phyloP scores from a whole-genome alignment of 495 filamentous ascomycete species.

The Penicillium cinerascens region DNA sequence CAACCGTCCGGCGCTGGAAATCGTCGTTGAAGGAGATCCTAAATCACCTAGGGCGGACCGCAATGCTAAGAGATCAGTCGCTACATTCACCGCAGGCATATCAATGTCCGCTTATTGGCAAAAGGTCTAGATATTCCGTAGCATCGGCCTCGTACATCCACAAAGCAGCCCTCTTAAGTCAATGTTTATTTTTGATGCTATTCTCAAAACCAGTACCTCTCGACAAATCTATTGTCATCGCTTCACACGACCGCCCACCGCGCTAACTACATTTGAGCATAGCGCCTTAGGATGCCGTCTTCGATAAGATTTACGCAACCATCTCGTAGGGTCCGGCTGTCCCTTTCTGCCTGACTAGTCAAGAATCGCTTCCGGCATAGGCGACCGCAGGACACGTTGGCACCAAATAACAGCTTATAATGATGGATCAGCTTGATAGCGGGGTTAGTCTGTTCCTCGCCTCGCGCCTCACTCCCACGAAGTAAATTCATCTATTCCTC shows the following conservation, averaged over 20 bases:
- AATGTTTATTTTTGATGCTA: too few species aligned
- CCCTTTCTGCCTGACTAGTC: conserved; percentile 34
- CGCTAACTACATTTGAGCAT: conserved; percentile 33
- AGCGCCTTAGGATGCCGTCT: conserved; percentile 35
- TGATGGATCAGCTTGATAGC: conserved; percentile 57
- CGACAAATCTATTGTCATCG: too few species aligned
- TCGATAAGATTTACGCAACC: conserved; percentile 31
- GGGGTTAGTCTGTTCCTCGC: conserved; percentile 48
- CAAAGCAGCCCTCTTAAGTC: too few species aligned
- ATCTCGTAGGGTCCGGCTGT: conserved; percentile 35
- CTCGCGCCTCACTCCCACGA: conserved; percentile 39
- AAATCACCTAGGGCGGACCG: too few species aligned
- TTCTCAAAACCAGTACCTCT: too few species aligned
- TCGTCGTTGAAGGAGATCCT: too few species aligned
- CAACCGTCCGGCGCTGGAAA: too few species aligned
- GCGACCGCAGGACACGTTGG: background rate
- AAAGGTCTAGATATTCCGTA: too few species aligned
- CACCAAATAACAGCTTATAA: conserved; percentile 38
- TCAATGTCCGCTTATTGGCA: too few species aligned
- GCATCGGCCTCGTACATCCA: too few species aligned
- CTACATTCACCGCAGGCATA: too few species aligned
- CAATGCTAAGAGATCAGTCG: too few species aligned
- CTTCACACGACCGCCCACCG: conserved; percentile 21
- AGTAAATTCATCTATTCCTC: conserved; percentile 49
- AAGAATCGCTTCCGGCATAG: conserved; percentile 19